Evolutionary conservation across 179 eudicot genomes (phyloP).

Genomic region (Pouteria campechiana): DNA sequence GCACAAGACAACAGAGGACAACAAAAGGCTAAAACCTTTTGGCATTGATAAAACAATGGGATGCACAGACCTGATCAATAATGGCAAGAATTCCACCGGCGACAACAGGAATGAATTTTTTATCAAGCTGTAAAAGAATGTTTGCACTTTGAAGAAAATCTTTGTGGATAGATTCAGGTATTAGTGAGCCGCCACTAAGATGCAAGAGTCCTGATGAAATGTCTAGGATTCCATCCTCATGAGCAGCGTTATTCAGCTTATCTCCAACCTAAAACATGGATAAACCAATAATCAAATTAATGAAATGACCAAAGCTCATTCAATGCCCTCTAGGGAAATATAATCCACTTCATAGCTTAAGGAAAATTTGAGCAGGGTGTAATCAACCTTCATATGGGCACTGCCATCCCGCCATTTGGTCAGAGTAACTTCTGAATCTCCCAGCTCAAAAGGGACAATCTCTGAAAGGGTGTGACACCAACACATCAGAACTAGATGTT

Average conservation of each 20-base stretch:
- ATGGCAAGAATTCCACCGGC: conserved; percentile 63
- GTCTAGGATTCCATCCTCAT: conserved; percentile 48
- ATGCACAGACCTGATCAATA: conserved; percentile 71
- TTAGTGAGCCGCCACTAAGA: conserved; percentile 55
- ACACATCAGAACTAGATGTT: background rate
- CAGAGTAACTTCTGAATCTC: conserved; percentile 25
- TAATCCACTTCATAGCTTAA: background rate
- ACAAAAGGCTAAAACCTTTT: too few species aligned
- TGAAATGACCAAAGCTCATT: too few species aligned
- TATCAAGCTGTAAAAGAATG: conserved; percentile 86
- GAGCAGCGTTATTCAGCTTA: conserved; percentile 11
- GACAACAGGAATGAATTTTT: conserved; percentile 88
- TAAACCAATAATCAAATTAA: too few species aligned
- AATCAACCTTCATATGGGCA: conserved; percentile 19
- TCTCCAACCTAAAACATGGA: conserved; percentile 50
- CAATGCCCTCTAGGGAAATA: background rate
- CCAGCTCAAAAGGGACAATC: conserved; percentile 11
- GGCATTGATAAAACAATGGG: background rate
- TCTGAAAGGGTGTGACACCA: conserved; percentile 18
- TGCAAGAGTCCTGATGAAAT: conserved; percentile 57
- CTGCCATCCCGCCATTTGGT: conserved; percentile 53
- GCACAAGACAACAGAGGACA: too few species aligned
- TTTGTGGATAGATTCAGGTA: conserved; percentile 69
- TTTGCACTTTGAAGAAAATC: conserved; percentile 48
- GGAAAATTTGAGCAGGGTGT: too few species aligned